Base-by-base conservation (phyloP, 1,139 yeast genomes). In the Pneumocystis carinii region DNA sequence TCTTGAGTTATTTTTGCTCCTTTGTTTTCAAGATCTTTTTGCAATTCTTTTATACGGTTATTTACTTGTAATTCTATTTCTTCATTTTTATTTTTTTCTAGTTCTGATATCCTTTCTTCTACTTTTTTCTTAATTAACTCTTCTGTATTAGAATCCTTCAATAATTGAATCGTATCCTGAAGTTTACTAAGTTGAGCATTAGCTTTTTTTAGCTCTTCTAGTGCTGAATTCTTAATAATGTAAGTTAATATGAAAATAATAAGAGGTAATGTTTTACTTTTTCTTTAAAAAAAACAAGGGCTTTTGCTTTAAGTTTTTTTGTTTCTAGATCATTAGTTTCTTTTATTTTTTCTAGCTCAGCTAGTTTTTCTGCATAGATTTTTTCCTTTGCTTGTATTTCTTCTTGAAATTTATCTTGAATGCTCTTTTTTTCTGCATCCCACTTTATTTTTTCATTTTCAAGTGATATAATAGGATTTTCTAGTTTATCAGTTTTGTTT, bases 331-430 rank as follows among this genome's bases (percentile, higher is more conserved):
- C 68, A 78, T 14, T 37, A 29, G 27, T 55, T 36, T 32, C 42
- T 38, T 56, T 17, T 29, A 24, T 56, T 48, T 48, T 48, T 24
- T 48, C 55, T 4, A 48, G n/a, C 14, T 48, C 55, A 1, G 29
- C 55, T 48, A 48, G 14, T 48, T 48, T 48, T 48, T 48, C 55
- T 1, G n/a, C 3, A 48, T 24, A 48, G 53, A 32, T 59, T 42
- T 48, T 66, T 19, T 64, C 65, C 71, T 78, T 78, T 63, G 77
- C 78, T 37, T 76, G 74, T 62, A 62, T 60, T 4, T 63, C 66
- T 12, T 62, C 62, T 59, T 61, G 65, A 56, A 59, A 41, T 59
- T 62, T 74, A 75, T 63, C 72, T 69, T 64, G 72, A 74, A 8
- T 73, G 72, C 39, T 71, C 72, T 17, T 68, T 70, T 67, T 74